These are phyloP conservation scores for Nicotiana otophora DNA, from an alignment of 257 asterid species.

Conservation along the genomic window DNA sequence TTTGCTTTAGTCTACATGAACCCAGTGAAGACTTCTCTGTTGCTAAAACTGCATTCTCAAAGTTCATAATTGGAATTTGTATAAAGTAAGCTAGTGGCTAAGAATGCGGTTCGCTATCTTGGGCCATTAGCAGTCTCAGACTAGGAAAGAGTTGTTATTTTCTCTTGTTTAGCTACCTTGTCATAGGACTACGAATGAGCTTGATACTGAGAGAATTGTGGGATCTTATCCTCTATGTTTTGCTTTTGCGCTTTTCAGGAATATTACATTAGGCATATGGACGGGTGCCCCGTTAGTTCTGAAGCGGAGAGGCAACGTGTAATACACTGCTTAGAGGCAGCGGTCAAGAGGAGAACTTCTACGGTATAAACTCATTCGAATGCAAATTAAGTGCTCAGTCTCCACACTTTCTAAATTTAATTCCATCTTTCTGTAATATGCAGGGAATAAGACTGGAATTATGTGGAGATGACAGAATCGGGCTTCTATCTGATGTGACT, in stretches of 20 bases:
- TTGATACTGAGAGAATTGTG: neutral
- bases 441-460: slow-evolving; percentile 54
- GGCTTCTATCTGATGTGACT: slow-evolving; percentile 49
- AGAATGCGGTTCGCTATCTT: neutral
- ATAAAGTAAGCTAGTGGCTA: neutral
- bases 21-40: neutral
- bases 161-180: too few relatives aligned
- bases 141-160: neutral
- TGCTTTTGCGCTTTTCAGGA: slow-evolving; percentile 25
- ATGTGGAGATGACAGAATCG: slow-evolving; percentile 40
- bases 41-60: neutral
- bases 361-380: slow-evolving; percentile 26
- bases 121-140: neutral
- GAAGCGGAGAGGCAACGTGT: slow-evolving; percentile 48
- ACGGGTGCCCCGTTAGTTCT: slow-evolving; percentile 44
- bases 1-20: neutral
- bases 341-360: slow-evolving; percentile 45
- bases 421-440: neutral
- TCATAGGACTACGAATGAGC: too few relatives aligned
- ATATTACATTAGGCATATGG: slow-evolving; percentile 48
- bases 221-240: too few relatives aligned
- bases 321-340: slow-evolving; percentile 53
- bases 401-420: neutral
- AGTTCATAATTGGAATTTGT: neutral
- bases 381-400: neutral